Percentiles rank a stretch among this genome's conserved stretches.
Conservation (phyloP, 305 asterid genomes). For the Coffea humblotiana region DNA sequence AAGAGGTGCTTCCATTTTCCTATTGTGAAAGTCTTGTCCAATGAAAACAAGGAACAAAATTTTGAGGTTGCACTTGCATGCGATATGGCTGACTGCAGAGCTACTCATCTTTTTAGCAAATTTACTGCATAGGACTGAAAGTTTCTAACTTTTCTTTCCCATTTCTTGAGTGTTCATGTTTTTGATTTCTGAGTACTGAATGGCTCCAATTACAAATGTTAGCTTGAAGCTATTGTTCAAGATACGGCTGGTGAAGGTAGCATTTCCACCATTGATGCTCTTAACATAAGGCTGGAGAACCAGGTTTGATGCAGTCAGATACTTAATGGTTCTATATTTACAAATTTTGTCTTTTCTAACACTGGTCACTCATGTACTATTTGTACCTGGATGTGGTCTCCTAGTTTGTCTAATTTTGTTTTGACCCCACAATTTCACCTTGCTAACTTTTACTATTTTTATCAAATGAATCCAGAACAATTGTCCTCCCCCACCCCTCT, state of each 20-base stretch:
- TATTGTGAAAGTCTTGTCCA: not conserved
- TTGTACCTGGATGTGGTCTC: not conserved
- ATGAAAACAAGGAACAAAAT: not conserved
- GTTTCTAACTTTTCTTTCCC: not conserved
- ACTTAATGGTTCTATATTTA: not conserved
- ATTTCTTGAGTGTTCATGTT: not conserved
- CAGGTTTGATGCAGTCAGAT: conserved; percentile 49
- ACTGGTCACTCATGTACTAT: not conserved
- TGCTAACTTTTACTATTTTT: not conserved
- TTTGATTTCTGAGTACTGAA: not conserved
- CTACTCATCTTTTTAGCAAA: not conserved
- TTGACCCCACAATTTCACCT: not conserved
- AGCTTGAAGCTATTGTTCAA: conserved; percentile 87
- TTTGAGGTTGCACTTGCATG: not conserved
- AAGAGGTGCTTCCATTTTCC: not conserved
- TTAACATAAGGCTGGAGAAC: conserved; percentile 55
- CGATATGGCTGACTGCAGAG: not conserved
- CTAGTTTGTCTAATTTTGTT: not conserved
- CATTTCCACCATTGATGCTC: conserved; percentile 66
- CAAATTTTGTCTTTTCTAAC: not conserved
- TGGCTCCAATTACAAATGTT: conserved; percentile 11
- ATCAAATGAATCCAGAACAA: not conserved
- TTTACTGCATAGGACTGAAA: not conserved
- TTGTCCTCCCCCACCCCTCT: no score
- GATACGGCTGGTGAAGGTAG: conserved; percentile 74